phyloP scores from a whole-genome alignment of 1,139 yeast species.

The Kurtzmaniella quercitrusa region DNA sequence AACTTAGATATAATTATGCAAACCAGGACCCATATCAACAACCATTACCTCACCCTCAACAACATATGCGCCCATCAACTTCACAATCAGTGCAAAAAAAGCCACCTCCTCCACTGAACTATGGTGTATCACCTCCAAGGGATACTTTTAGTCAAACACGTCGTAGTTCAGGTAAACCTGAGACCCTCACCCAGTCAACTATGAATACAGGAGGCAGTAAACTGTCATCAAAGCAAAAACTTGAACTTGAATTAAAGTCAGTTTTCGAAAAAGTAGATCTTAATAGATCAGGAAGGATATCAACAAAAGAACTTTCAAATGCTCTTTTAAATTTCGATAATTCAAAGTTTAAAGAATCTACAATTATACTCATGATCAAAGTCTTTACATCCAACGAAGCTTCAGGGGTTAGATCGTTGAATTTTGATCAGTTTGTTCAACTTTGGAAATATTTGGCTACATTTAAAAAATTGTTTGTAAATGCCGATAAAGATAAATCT shows the following conservation, averaged over 20 bases:
- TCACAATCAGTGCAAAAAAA: background rate
- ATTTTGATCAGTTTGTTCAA: constrained; percentile 66
- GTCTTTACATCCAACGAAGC: constrained; percentile 50
- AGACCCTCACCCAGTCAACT: constrained; percentile 12
- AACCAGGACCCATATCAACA: constrained; percentile 14
- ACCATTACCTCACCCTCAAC: constrained; percentile 12
- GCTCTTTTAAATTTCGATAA: constrained; percentile 66
- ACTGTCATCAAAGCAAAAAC: constrained; percentile 26
- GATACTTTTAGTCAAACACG: background rate
- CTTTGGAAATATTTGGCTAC: constrained; percentile 72
- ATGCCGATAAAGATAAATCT: constrained; percentile 58
- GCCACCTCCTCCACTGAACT: constrained; percentile 4
- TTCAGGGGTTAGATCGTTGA: constrained; percentile 32
- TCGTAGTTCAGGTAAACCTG: constrained; percentile 6
- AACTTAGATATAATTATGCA: constrained; percentile 13
- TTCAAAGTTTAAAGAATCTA: constrained; percentile 59
- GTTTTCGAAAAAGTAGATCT: constrained; percentile 56
- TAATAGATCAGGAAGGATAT: constrained; percentile 52
- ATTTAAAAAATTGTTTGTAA: constrained; percentile 63
- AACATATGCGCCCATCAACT: constrained; percentile 7
- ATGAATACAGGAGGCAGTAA: background rate
- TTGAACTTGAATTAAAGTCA: constrained; percentile 49
- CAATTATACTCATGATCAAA: constrained; percentile 62
- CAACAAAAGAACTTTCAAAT: constrained; percentile 55
- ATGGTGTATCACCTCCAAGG: background rate